Conservation (phyloP, 495 filamentous ascomycete genomes). For the Elaphomyces granulatus region DNA sequence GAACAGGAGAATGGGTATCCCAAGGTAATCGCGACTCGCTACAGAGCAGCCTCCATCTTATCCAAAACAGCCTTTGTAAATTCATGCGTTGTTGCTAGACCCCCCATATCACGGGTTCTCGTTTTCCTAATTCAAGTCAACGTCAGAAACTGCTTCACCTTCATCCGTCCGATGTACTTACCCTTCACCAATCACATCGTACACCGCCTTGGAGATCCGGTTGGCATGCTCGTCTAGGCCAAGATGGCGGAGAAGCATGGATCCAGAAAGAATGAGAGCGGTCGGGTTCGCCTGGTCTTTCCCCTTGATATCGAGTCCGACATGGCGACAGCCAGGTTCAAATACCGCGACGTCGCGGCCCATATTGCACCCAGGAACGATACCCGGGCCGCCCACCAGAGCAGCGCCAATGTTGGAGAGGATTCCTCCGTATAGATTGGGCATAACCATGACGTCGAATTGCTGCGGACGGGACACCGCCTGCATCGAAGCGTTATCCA, state of each 20-base stretch:
- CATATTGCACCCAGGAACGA: conserved; percentile 99
- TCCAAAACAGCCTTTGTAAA: conserved; percentile 87
- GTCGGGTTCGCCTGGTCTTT: conserved; percentile 98
- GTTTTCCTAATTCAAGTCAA: conserved; percentile 55
- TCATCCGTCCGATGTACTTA: conserved; percentile 40
- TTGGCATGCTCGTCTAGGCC: conserved; percentile 96
- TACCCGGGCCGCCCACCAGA: conserved; percentile 93
- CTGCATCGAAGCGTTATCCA: conserved; percentile 99
- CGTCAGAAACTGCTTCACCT: too few relatives aligned
- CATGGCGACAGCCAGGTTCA: conserved; percentile 96
- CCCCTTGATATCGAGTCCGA: conserved; percentile 97
- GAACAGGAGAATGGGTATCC: too few relatives aligned
- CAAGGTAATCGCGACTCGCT: too few relatives aligned
- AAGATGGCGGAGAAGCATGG: conserved; percentile 92
- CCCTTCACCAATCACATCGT: conserved; percentile 90
- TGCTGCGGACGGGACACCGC: conserved; percentile 90
- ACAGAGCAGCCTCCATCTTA: conserved; percentile 67
- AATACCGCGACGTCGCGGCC: conserved; percentile 96
- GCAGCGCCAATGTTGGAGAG: conserved; percentile 97
- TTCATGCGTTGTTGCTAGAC: conserved; percentile 73
- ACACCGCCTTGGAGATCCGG: conserved; percentile 93
- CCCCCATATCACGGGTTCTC: conserved; percentile 91
- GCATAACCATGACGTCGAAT: conserved; percentile 99
- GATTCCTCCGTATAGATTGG: conserved; percentile 97
- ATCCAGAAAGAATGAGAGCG: conserved; percentile 81